Evolutionary conservation across 2,329 filamentous ascomycete genomes (phyloP).

Genomic region (Macroventuria anomochaeta): DNA sequence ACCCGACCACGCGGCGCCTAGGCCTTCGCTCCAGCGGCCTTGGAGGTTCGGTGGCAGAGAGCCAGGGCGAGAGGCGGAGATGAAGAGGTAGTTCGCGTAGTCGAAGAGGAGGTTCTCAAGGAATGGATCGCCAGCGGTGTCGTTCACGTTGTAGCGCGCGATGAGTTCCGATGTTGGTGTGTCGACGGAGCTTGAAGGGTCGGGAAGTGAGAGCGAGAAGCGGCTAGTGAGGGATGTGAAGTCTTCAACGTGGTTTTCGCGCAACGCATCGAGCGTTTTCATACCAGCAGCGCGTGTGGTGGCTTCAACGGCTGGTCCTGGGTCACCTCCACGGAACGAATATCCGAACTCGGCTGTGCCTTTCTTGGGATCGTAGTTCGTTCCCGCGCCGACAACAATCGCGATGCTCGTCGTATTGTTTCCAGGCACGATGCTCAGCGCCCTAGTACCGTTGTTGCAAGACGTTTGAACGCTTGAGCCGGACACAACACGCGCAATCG

Average conservation of each 20-base stretch:
- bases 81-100: conserved; percentile 61
- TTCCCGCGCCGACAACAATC: conserved; percentile 55
- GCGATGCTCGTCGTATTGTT: conserved; percentile 35
- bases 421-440: conserved; percentile 16
- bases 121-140: conserved; percentile 55
- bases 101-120: conserved; percentile 62
- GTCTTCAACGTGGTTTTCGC: conserved; percentile 50
- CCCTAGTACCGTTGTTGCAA: conserved; percentile 18
- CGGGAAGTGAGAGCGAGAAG: conserved; percentile 57
- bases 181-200: conserved; percentile 50
- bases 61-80: conserved; percentile 60
- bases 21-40: conserved; percentile 60
- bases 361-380: conserved; percentile 59
- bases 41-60: conserved; percentile 63
- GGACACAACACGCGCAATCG: conserved; percentile 42
- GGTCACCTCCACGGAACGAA: conserved; percentile 59
- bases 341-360: conserved; percentile 55
- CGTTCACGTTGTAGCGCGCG: conserved; percentile 34
- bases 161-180: conserved; percentile 49
- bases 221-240: conserved; percentile 49
- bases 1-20: conserved; percentile 57
- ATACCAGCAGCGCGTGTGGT: conserved; percentile 43
- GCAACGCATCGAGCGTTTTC: conserved; percentile 44
- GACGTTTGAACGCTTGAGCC: conserved; percentile 19
- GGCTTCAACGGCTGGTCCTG: conserved; percentile 48